phyloP scores from a whole-genome alignment of 441 rosid genomes.

The Populus hybrid region DNA sequence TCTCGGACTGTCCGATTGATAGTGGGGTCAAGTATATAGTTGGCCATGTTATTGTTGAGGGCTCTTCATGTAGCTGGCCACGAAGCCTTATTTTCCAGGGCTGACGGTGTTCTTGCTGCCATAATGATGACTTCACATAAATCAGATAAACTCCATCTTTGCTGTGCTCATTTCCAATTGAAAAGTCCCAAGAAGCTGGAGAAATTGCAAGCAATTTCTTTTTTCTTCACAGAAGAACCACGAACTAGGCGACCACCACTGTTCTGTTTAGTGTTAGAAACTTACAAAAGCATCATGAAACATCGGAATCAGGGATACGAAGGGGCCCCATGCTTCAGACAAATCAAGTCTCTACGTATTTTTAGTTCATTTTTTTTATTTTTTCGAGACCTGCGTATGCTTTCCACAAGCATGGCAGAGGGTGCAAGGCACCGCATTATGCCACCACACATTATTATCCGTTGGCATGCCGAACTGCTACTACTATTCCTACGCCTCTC shows the following conservation, averaged over 20 bases:
- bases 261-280: background rate
- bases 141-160: background rate
- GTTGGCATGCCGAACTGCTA: background rate
- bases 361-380: background rate
- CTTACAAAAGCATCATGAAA: background rate
- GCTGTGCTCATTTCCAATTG: background rate
- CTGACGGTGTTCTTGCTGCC: too few relatives aligned
- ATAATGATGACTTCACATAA: background rate
- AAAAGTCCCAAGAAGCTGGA: background rate
- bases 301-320: background rate
- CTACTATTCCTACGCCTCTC: background rate
- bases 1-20: too few relatives aligned
- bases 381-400: background rate
- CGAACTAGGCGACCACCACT: background rate
- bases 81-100: too few relatives aligned
- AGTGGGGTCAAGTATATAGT: too few relatives aligned
- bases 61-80: too few relatives aligned
- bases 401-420: background rate
- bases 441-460: background rate
- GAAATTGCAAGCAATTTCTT: background rate
- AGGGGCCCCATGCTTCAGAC: background rate
- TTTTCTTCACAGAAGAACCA: background rate
- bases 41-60: too few relatives aligned
- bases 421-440: background rate
- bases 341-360: background rate